Percentiles rank a stretch among this genome's conserved stretches.
Conservation (phyloP, 2,329 filamentous ascomycete species). For the Grosmannia penicillata region DNA sequence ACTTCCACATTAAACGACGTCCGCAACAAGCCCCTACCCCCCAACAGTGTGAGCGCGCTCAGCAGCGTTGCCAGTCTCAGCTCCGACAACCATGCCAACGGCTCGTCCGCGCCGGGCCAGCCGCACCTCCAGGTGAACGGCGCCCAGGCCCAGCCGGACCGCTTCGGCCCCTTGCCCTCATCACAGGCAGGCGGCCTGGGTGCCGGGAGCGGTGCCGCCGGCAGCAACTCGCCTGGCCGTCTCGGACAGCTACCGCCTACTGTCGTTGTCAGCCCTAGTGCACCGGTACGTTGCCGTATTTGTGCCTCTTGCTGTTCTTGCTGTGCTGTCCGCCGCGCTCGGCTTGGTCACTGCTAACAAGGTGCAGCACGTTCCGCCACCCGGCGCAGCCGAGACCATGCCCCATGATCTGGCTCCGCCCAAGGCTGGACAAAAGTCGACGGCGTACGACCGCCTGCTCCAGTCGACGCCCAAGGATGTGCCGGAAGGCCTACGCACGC, state of each 20-base stretch:
- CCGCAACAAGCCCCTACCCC: slow-evolving; percentile 65
- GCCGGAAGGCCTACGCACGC: slow-evolving; percentile 85
- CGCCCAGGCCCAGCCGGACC: slow-evolving; percentile 18
- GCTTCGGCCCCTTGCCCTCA: slow-evolving; percentile 20
- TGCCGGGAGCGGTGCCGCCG: slow-evolving; percentile 13
- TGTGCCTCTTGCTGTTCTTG: slow-evolving; percentile 8
- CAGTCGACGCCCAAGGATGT: slow-evolving; percentile 93
- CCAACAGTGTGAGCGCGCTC: slow-evolving; percentile 35
- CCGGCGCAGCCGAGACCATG: slow-evolving; percentile 93
- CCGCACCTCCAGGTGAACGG: slow-evolving; percentile 18
- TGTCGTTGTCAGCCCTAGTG: slow-evolving; percentile 88
- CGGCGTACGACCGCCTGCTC: slow-evolving; percentile 81
- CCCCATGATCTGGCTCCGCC: slow-evolving; percentile 91
- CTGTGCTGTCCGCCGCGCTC: no score
- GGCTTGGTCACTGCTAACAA: slow-evolving; percentile 7
- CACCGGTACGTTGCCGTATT: slow-evolving; percentile 51
- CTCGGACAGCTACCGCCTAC: slow-evolving; percentile 60
- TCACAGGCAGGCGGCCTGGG: slow-evolving; percentile 22
- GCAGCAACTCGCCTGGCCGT: slow-evolving; percentile 46
- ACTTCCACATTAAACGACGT: slow-evolving; percentile 74
- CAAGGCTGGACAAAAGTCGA: slow-evolving; percentile 77
- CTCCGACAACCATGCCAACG: slow-evolving; percentile 1
- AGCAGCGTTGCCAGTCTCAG: slow-evolving; percentile 10
- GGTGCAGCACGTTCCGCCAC: slow-evolving; percentile 71
- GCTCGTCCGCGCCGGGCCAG: slow-evolving; percentile 17